Evolutionary conservation across 176 grass and related monocot genomes (phyloP).

Genomic region (Chrysopogon serrulatus): DNA sequence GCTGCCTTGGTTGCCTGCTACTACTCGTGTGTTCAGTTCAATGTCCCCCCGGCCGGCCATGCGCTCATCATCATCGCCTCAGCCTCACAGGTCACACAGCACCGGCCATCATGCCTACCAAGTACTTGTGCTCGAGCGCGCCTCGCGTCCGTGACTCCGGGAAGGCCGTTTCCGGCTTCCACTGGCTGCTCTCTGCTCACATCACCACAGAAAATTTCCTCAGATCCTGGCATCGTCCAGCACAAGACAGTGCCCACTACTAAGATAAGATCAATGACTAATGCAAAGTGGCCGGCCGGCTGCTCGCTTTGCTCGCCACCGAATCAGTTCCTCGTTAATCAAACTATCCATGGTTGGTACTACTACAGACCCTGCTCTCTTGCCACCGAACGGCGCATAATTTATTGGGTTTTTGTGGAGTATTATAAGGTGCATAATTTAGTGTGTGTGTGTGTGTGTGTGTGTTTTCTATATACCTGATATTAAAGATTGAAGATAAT

Average conservation of each 20-base stretch:
- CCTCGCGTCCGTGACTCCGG: slow-evolving; percentile 2
- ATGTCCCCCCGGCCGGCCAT: slow-evolving; percentile 2
- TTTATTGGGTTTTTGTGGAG: no score
- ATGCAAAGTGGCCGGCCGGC: neutral
- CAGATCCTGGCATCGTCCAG: neutral
- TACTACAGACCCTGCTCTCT: neutral
- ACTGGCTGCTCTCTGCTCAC: neutral
- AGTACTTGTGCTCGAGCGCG: neutral
- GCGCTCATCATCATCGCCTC: slow-evolving; percentile 27
- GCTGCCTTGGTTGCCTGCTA: neutral
- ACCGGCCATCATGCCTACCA: neutral
- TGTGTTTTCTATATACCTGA: no score
- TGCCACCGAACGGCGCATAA: no score
- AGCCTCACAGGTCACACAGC: neutral
- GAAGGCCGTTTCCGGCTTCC: neutral
- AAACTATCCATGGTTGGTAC: neutral
- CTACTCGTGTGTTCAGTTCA: neutral
- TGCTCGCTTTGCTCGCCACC: neutral
- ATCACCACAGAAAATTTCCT: neutral
- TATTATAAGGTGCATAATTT: no score
- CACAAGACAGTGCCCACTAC: neutral
- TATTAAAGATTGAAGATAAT: no score
- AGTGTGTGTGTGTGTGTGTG: no score
- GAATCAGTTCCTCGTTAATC: neutral
- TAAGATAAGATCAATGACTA: neutral